Evolutionary conservation across 805 yeast genomes (phyloP).

Genomic region (Kodamaea restingae): DNA sequence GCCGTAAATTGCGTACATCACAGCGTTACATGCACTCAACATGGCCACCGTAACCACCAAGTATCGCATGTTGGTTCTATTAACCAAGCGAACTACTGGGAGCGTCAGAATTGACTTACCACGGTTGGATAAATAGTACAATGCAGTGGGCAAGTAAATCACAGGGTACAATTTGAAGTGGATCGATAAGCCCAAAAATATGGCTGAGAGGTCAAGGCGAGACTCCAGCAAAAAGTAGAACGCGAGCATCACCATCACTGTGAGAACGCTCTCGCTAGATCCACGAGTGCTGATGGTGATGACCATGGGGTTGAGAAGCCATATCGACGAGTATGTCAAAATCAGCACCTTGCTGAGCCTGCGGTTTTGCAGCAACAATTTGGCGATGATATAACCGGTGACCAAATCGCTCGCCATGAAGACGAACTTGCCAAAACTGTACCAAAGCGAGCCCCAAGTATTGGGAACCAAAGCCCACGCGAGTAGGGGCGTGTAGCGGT

Average conservation of each 20-base stretch:
- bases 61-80: constrained; percentile 26
- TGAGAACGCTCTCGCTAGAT: constrained; percentile 83
- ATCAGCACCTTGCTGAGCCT: constrained; percentile 20
- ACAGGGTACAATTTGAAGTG: constrained; percentile 93
- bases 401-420: constrained; percentile 76
- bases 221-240: constrained; percentile 44
- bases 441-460: constrained; percentile 36
- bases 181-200: constrained; percentile 69
- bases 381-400: constrained; percentile 59
- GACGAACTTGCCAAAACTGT: constrained; percentile 70
- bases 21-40: constrained; percentile 43
- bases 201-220: constrained; percentile 28
- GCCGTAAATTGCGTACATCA: constrained; percentile 73
- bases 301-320: constrained; percentile 96
- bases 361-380: constrained; percentile 29
- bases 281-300: constrained; percentile 91
- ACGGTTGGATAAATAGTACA: constrained; percentile 38
- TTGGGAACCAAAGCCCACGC: constrained; percentile 83
- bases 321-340: constrained; percentile 52
- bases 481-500: constrained; percentile 86
- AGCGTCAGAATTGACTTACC: constrained; percentile 19
- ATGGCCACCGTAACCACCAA: constrained; percentile 37
- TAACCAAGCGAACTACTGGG: constrained; percentile 39
- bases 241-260: constrained; percentile 65
- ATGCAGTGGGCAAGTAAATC: constrained; percentile 73